Evolutionary conservation across 805 yeast genomes (phyloP).

Genomic region (Kazachstania psychrophila): DNA sequence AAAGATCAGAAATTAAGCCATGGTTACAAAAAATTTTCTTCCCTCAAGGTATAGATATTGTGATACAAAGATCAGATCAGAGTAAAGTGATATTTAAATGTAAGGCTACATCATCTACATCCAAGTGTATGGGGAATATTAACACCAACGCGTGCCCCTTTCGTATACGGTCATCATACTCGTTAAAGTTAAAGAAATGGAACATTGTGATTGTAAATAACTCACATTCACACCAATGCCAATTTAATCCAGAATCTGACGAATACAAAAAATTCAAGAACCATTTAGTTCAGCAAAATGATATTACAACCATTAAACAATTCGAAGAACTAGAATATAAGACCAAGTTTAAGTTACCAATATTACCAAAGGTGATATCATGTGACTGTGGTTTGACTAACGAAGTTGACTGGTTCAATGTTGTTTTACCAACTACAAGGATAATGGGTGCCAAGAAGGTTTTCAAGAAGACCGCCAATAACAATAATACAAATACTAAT

Average conservation of each 20-base stretch:
- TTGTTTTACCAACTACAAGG: slow-evolving; percentile 22
- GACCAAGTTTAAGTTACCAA: slow-evolving; percentile 24
- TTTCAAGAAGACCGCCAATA: slow-evolving; percentile 1
- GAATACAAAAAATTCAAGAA: slow-evolving; percentile 28
- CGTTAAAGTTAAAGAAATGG: slow-evolving; percentile 45
- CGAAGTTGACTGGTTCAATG: slow-evolving; percentile 26
- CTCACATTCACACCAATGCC: slow-evolving; percentile 44
- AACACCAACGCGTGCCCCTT: slow-evolving; percentile 44
- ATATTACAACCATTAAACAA: slow-evolving; percentile 23
- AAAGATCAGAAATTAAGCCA: slow-evolving; percentile 46
- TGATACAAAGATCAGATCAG: slow-evolving; percentile 52
- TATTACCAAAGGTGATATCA: slow-evolving; percentile 23
- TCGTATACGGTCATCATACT: slow-evolving; percentile 52
- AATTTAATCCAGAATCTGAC: slow-evolving; percentile 26
- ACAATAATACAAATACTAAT: background rate
- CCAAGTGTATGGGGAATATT: background rate
- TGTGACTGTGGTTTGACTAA: slow-evolving; percentile 32
- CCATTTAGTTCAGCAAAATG: slow-evolving; percentile 17
- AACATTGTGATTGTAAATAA: slow-evolving; percentile 51
- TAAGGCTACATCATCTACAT: slow-evolving; percentile 31
- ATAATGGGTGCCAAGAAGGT: slow-evolving; percentile 7
- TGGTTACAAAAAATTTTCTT: slow-evolving; percentile 44
- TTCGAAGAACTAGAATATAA: slow-evolving; percentile 29
- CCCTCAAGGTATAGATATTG: slow-evolving; percentile 42
- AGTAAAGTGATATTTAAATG: slow-evolving; percentile 53